These are phyloP conservation scores for Candida caryicola DNA, from an alignment of 805 yeast species.

Conservation along the genomic window DNA sequence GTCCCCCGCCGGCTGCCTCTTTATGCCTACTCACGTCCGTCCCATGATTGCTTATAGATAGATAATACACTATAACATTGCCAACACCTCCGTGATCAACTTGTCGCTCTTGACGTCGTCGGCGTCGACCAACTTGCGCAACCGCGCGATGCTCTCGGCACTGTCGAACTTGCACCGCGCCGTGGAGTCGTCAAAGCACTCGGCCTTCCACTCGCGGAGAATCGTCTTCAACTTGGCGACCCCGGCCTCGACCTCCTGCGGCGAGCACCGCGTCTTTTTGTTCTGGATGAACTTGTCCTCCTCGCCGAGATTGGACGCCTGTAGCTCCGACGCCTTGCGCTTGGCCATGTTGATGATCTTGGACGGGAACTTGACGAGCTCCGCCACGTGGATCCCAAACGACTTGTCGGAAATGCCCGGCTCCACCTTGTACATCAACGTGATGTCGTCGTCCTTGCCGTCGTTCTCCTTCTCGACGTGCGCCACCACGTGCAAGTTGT, in stretches of 20 bases:
- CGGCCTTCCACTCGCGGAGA: constrained; percentile 52
- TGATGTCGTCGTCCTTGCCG: constrained; percentile 59
- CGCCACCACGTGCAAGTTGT: constrained; percentile 89
- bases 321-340: constrained; percentile 85
- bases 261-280: constrained; percentile 51
- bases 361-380: constrained; percentile 86
- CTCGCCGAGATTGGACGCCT: constrained; percentile 45
- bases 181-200: constrained; percentile 32
- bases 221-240: constrained; percentile 46
- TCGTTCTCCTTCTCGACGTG: constrained; percentile 60
- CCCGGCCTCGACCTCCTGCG: constrained; percentile 54
- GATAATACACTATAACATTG: constrained; percentile 25
- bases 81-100: constrained; percentile 46
- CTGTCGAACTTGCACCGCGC: constrained; percentile 24
- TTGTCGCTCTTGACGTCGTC: constrained; percentile 26
- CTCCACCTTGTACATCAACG: constrained; percentile 89
- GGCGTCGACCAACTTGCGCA: constrained; percentile 33
- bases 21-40: too few relatives aligned
- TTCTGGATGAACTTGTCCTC: constrained; percentile 41
- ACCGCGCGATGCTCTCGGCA: constrained; percentile 38
- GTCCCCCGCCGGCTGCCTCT: too few relatives aligned
- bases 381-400: constrained; percentile 97
- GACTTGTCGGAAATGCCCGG: constrained; percentile 95
- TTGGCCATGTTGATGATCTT: constrained; percentile 95
- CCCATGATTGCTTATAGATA: too few relatives aligned